phyloP scores from a whole-genome alignment of 164 flowering plant species.

The Macadamia integrifolia region DNA sequence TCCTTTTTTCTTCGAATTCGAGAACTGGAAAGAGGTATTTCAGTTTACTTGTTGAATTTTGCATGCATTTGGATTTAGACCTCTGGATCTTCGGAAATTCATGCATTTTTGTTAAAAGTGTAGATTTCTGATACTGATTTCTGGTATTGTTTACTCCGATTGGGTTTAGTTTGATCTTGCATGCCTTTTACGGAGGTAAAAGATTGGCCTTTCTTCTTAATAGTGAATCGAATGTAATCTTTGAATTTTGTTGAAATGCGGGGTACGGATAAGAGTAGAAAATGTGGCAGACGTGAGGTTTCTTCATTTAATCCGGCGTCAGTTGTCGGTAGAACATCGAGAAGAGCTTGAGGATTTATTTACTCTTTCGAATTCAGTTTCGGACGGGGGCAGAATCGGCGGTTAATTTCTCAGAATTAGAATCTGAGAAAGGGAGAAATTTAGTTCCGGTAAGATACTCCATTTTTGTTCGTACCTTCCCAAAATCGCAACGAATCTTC shows the following conservation, averaged over 20 bases:
- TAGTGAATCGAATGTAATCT: conserved; percentile 5
- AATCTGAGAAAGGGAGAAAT: too few relatives aligned
- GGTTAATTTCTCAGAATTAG: too few relatives aligned
- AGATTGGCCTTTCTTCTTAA: neutral
- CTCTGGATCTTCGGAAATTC: neutral
- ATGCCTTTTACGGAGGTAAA: neutral
- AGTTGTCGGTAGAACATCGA: neutral
- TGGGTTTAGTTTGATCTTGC: neutral
- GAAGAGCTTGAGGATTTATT: neutral
- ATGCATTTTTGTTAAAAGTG: neutral
- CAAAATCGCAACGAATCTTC: neutral
- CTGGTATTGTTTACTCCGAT: neutral
- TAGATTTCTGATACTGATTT: neutral
- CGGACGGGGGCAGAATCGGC: too few relatives aligned
- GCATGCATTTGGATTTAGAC: neutral
- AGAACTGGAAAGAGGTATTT: neutral
- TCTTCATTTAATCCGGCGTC: too few relatives aligned
- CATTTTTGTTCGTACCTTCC: neutral
- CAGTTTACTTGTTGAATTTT: neutral
- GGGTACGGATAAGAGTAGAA: neutral
- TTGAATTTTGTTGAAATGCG: neutral
- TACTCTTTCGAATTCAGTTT: neutral
- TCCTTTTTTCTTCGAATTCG: neutral
- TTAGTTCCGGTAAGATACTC: neutral
- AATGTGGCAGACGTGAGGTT: too few relatives aligned